These are phyloP conservation scores for Trichosporon faecale DNA, from an alignment of 1,284 basidiomycete species.

Conservation along the genomic window DNA sequence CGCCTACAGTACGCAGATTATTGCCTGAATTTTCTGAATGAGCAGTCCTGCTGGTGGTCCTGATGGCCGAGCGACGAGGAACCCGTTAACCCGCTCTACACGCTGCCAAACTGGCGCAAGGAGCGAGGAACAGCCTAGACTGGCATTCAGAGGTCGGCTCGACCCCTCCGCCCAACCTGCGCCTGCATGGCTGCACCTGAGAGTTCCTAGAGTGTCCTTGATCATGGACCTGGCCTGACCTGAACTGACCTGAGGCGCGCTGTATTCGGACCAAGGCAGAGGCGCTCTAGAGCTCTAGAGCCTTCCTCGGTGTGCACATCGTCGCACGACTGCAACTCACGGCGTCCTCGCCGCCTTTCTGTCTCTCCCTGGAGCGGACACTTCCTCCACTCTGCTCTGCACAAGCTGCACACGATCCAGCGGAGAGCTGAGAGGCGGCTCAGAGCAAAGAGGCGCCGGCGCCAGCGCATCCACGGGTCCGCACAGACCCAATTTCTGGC, in stretches of 20 bases:
- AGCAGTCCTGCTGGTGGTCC: too few species aligned
- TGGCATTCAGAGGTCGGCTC: not conserved
- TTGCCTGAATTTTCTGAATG: not conserved
- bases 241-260: not conserved
- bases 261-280: not conserved
- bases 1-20: not conserved
- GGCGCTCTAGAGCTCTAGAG: not conserved
- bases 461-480: not conserved
- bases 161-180: not conserved
- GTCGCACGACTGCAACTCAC: not conserved
- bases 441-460: too few species aligned
- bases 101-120: not conserved
- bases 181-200: not conserved
- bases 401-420: not conserved
- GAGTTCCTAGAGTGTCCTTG: not conserved
- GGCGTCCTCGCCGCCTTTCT: not conserved
- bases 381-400: not conserved
- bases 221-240: not conserved
- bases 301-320: not conserved
- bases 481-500: not conserved
- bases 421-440: too few species aligned
- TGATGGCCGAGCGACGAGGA: not conserved
- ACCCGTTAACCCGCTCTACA: too few species aligned
- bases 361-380: not conserved
- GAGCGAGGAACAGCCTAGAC: not conserved